Evolutionary conservation across 805 yeast species (phyloP), one percentile per base, ranked within the genome.

Genomic region (Naumovozyma castellii): DNA sequence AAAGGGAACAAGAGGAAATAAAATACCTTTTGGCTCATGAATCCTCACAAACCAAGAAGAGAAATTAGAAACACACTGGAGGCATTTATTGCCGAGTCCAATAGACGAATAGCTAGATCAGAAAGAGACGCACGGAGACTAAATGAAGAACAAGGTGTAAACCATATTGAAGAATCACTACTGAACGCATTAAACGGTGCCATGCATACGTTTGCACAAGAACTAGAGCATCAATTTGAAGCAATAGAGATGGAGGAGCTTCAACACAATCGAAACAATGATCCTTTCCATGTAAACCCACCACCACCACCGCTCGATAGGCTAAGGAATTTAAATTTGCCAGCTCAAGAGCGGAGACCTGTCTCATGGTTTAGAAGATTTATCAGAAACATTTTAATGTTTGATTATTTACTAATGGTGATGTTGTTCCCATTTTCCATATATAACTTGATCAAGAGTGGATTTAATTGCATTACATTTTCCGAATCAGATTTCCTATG

Each of bases 401-500:
- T 60, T 17, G 64, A 60, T 42, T 54, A 57, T 35, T 41, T 53
- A 13, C 41, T 60, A 9, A 46, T 57, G 38, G 39, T 54, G 8
- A 18, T 60, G 9, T 45, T 59, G 14, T 50, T 60, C 45, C 65
- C 65, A 22, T 51, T 60, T 39, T 53, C 62, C 12, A 37, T 54
- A 3, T 60, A 58, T 48, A 60, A 55, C 38, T 39, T 59, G 3
- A 34, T 61, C 16, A 51, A 51, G 27, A 46, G 55, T 25, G 52
- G 58, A 9, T 53, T 59, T 29, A 49, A 51, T 35, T 45, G 51
- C 10, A 53, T 61, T 33, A 58, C 65, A 5, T 50, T 53, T 22
- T 46, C 56, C 1, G 52, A 58, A 14, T 41, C 45, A 13, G 64
- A 60, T 39, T 50, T 58, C 18, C 36, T 56, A 3, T 34, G 43